These are phyloP conservation scores for Fonsecaea pedrosoi DNA, from an alignment of 2,329 filamentous ascomycete genomes.

Conservation along the genomic window DNA sequence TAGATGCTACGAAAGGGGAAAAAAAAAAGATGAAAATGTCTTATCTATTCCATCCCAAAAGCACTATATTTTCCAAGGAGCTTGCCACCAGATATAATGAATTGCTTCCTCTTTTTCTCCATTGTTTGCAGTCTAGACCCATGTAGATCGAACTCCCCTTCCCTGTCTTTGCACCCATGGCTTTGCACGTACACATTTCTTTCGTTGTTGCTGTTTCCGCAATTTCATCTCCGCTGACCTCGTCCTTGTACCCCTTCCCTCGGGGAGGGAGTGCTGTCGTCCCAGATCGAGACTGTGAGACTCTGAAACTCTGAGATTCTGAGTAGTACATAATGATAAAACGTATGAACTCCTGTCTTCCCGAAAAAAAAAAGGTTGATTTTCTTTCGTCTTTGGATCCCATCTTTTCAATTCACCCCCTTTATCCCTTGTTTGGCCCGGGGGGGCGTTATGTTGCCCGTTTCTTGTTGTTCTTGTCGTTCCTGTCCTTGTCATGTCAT, in stretches of 20 bases:
- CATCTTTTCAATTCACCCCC: too few relatives aligned
- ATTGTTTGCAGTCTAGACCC: not conserved
- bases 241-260: not conserved
- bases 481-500: too few relatives aligned
- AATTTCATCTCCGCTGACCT: not conserved
- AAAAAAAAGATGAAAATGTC: too few relatives aligned
- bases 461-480: too few relatives aligned
- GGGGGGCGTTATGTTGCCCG: too few relatives aligned
- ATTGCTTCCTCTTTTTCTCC: not conserved
- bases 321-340: too few relatives aligned
- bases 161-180: not conserved
- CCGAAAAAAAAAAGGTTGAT: too few relatives aligned
- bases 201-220: not conserved
- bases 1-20: too few relatives aligned
- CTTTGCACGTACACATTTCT: not conserved
- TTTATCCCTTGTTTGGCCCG: too few relatives aligned
- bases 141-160: not conserved
- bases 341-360: too few relatives aligned
- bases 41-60: not conserved
- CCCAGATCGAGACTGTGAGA: slow-evolving; percentile 2
- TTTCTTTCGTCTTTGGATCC: too few relatives aligned
- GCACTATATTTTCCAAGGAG: too few relatives aligned
- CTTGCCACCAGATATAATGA: not conserved
- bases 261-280: not conserved
- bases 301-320: not conserved